A percentile compares a stretch with the other conserved stretches of the same genome.
phyloP scores from a whole-genome alignment of 129 eudicot genomes.

The Chrysanthemum lavandulifolium region DNA sequence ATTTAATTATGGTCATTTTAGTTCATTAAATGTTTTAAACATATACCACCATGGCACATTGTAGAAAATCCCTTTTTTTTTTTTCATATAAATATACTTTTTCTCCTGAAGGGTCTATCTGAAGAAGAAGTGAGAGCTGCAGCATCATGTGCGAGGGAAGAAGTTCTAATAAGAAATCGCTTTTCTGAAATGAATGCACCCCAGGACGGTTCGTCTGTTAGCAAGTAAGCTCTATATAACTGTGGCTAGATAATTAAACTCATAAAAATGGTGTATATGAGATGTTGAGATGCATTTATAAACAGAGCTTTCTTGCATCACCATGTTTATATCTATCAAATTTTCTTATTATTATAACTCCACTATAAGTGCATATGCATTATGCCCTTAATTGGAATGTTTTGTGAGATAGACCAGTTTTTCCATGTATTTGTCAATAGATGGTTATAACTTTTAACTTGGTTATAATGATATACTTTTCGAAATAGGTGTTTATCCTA shows the following conservation, averaged over 20 bases:
- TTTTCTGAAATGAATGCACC: constrained; percentile 99
- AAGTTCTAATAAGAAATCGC: constrained; percentile 90
- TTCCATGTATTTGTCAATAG: too few relatives aligned
- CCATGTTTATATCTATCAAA: not conserved
- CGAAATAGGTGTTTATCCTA: not conserved
- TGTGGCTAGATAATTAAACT: not conserved
- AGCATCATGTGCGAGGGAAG: constrained; percentile 97
- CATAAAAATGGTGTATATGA: not conserved
- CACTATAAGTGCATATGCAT: not conserved
- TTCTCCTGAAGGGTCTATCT: constrained; percentile 69
- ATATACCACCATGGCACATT: too few relatives aligned
- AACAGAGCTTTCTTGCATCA: not conserved
- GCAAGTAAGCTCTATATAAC: constrained; percentile 59
- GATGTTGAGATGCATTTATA: not conserved
- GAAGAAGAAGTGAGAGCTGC: constrained; percentile 99
- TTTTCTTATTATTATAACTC: not conserved
- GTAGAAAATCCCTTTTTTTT: not conserved
- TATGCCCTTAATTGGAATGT: not conserved
- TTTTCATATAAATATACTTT: not conserved
- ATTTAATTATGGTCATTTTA: too few relatives aligned
- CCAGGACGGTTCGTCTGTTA: constrained; percentile 76
- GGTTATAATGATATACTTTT: not conserved
- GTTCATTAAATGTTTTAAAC: too few relatives aligned
- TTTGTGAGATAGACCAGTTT: not conserved
- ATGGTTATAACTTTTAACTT: not conserved